Evolutionary conservation across 2,329 filamentous ascomycete genomes (phyloP).

Genomic region (Colletotrichum cereale): DNA sequence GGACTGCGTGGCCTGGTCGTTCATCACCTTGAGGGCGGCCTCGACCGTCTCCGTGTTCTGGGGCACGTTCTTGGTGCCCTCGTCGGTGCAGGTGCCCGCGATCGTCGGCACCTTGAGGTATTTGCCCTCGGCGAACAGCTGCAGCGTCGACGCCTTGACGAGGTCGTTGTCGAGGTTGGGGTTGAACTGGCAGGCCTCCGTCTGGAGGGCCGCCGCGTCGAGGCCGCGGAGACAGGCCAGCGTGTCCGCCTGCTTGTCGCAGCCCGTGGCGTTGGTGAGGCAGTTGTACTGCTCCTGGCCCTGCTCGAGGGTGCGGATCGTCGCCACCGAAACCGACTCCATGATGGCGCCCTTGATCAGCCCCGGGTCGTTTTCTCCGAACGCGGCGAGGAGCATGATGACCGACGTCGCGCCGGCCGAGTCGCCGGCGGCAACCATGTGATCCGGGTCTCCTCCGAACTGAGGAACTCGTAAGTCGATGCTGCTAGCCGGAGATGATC

Average conservation of each 20-base stretch:
- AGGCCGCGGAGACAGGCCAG: slow-evolving; percentile 57
- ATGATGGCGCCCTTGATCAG: slow-evolving; percentile 65
- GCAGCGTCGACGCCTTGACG: slow-evolving; percentile 63
- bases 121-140: slow-evolving; percentile 59
- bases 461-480: too few species aligned
- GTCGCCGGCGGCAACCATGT: slow-evolving; percentile 76
- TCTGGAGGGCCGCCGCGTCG: slow-evolving; percentile 41
- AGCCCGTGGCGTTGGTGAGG: slow-evolving; percentile 53
- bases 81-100: slow-evolving; percentile 55
- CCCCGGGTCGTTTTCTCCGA: slow-evolving; percentile 60
- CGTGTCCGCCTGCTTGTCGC: slow-evolving; percentile 57
- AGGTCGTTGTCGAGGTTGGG: slow-evolving; percentile 67
- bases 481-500: too few species aligned
- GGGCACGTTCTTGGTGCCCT: slow-evolving; percentile 52
- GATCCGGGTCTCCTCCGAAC: slow-evolving; percentile 77
- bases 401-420: slow-evolving; percentile 77
- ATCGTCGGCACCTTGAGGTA: slow-evolving; percentile 68
- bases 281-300: slow-evolving; percentile 66
- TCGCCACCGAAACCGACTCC: slow-evolving; percentile 65
- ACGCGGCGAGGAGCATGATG: slow-evolving; percentile 71
- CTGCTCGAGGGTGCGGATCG: slow-evolving; percentile 51
- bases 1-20: slow-evolving; percentile 51
- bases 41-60: slow-evolving; percentile 48
- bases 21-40: slow-evolving; percentile 51
- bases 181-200: slow-evolving; percentile 44